Conservation (phyloP, 1,284 basidiomycete species). For the Cryptococcus sp. region DNA sequence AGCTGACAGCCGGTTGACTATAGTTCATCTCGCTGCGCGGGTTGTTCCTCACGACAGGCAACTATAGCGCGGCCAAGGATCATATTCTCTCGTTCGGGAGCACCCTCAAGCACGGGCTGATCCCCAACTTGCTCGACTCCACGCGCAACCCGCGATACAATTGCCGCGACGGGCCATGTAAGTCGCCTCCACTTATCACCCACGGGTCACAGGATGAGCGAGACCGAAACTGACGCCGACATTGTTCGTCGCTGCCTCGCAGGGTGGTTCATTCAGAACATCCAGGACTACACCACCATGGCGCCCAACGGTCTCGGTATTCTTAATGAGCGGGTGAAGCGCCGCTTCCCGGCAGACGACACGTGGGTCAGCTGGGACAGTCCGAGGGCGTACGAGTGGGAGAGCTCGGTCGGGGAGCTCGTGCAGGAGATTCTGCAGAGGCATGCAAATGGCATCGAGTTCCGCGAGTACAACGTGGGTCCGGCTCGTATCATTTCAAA, state of each 20-base stretch:
- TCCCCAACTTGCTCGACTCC: conserved; percentile 89
- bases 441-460: conserved; percentile 87
- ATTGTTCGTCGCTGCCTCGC: conserved; percentile 54
- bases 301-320: conserved; percentile 81
- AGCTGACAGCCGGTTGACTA: neutral
- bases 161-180: conserved; percentile 38
- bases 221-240: too few species aligned
- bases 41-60: conserved; percentile 86
- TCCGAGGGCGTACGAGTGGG: conserved; percentile 71
- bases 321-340: conserved; percentile 74
- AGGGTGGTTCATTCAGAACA: conserved; percentile 99
- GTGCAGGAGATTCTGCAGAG: conserved; percentile 95
- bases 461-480: conserved; percentile 79
- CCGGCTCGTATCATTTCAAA: neutral
- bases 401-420: conserved; percentile 81
- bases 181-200: neutral
- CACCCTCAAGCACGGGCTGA: conserved; percentile 73
- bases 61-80: conserved; percentile 74
- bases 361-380: conserved; percentile 93
- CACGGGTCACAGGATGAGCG: neutral
- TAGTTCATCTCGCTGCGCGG: conserved; percentile 85
- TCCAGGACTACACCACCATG: conserved; percentile 85
- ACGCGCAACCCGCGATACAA: conserved; percentile 71
- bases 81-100: conserved; percentile 89
- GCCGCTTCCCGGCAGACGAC: conserved; percentile 90